Evolutionary conservation across 192 early-diverging fungal genomes (phyloP).

Genomic region (Fimicolochytrium jonesii): DNA sequence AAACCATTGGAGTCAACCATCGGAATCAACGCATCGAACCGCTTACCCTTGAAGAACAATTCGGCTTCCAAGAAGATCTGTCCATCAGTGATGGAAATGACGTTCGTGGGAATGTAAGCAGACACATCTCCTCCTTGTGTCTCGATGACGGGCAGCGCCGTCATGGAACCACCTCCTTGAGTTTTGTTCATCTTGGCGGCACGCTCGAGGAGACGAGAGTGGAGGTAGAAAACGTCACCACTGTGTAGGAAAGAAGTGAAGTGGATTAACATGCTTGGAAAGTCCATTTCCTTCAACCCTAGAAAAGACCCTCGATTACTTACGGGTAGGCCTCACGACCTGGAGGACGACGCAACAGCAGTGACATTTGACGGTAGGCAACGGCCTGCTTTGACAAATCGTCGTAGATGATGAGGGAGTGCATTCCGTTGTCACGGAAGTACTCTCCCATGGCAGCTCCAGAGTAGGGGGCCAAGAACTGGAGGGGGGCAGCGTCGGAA

Average conservation of each 20-base stretch:
- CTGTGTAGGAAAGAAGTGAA: no score
- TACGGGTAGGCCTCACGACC: conserved; percentile 99
- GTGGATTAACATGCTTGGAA: no score
- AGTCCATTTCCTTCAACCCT: no score
- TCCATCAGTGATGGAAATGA: conserved; percentile 99
- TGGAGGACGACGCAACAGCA: conserved; percentile 98
- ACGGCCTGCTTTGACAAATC: conserved; percentile 99
- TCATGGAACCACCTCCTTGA: conserved; percentile 94
- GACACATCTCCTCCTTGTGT: conserved; percentile 99
- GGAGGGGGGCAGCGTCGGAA: conserved; percentile 97
- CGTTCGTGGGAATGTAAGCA: conserved; percentile 99
- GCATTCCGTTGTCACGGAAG: conserved; percentile 99
- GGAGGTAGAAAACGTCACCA: conserved; percentile 99
- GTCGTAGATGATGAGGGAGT: conserved; percentile 98
- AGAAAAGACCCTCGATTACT: no score
- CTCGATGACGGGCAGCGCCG: conserved; percentile 98
- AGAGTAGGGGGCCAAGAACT: conserved; percentile 98
- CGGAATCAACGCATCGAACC: no score
- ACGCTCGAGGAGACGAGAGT: conserved; percentile 98
- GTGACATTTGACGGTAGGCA: conserved; percentile 99
- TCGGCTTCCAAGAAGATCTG: conserved; percentile 99
- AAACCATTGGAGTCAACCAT: no score
- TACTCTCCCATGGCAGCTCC: conserved; percentile 98
- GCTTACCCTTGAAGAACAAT: conserved; percentile 99
- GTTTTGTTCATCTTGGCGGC: conserved; percentile 99